Evolutionary conservation across 1,284 basidiomycete genomes (phyloP), one percentile per base, ranked within the genome.

Genomic region (Sparassis latifolia): DNA sequence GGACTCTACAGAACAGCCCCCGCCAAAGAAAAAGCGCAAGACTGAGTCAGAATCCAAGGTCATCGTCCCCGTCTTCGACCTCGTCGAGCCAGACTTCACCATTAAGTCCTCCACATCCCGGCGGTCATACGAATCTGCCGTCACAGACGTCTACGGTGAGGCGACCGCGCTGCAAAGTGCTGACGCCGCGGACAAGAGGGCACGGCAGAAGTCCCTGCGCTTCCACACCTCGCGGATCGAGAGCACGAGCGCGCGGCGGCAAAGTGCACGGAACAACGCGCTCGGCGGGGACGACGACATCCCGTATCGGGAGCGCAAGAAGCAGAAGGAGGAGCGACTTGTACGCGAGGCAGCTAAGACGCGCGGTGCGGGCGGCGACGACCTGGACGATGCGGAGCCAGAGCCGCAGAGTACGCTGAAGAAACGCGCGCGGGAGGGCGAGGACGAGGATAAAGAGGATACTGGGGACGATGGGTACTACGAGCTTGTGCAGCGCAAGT

Each of bases 211-310:
- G 63, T 79, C 88, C 6, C 76, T 97, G 28, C 84, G 87, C 33
- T 97, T 97, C 82, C 84, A 96, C 62, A 87, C 87, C 0, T 81
- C 89, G 44, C 84, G 83, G 62, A 88, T 91, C 54, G 90, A 92
- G 66, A 84, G 82, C 58, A 73, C 85, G 10, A 77, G 80, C 52
- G 82, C 85, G 9, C 74, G 86, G 45, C 75, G 89, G 46, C 82
- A 84, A 50, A 84, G 83, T 40, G 89, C 89, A 9, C 76, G 80
- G 55, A 43, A 54, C 64, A 71, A 69, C 65, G 75, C 78, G 59
- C 72, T 78, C 37, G 85, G 87, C 44, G 90, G 90, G 29, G 94
- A 97, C 66, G 93, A 96, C 61, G 95, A 97, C 64, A 75, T 93
- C 49, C 91, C 91, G 28, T 89, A 92, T 61, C 76, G 77, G 40